phyloP scores from a whole-genome alignment of 176 grass and related monocot genomes.

The Triticum timopheevii region DNA sequence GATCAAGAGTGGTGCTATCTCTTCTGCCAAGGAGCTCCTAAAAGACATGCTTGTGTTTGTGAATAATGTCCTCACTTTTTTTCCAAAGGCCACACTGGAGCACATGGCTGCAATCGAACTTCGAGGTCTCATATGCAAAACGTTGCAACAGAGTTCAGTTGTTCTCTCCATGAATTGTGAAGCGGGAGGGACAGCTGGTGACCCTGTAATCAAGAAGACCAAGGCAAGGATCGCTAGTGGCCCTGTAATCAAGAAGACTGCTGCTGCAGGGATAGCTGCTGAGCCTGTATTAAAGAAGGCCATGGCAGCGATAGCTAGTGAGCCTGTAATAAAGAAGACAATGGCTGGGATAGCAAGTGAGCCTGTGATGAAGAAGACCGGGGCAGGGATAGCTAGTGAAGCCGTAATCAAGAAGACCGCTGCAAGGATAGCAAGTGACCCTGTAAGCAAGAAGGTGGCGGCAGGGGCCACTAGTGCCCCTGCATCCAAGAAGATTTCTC shows the following conservation, averaged over 20 bases:
- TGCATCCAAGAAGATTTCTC: constrained; percentile 32
- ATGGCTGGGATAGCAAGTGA: not conserved
- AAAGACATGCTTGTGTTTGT: constrained; percentile 78
- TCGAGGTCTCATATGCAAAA: constrained; percentile 46
- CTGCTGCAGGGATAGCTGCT: not conserved
- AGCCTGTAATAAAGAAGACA: not conserved
- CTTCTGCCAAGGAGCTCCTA: constrained; percentile 69
- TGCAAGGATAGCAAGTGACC: not conserved
- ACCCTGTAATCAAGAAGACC: constrained; percentile 32
- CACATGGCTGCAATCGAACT: constrained; percentile 67
- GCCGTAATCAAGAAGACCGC: not conserved
- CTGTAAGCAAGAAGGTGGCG: not conserved
- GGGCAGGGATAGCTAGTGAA: not conserved
- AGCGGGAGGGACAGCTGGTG: not conserved
- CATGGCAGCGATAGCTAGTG: not conserved
- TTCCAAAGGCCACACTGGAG: constrained; percentile 65
- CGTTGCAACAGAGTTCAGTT: constrained; percentile 42
- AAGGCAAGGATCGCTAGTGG: not conserved
- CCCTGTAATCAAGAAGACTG: not conserved
- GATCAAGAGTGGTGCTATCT: constrained; percentile 67
- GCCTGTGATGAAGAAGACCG: not conserved
- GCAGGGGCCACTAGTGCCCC: not conserved
- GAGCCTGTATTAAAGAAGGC: not conserved
- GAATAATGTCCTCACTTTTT: constrained; percentile 71
- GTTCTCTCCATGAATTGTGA: not conserved